A percentile compares a stretch with the other conserved stretches of the same genome.
Conservation (phyloP, 2,329 filamentous ascomycete genomes). For the Sporothrix mexicana region DNA sequence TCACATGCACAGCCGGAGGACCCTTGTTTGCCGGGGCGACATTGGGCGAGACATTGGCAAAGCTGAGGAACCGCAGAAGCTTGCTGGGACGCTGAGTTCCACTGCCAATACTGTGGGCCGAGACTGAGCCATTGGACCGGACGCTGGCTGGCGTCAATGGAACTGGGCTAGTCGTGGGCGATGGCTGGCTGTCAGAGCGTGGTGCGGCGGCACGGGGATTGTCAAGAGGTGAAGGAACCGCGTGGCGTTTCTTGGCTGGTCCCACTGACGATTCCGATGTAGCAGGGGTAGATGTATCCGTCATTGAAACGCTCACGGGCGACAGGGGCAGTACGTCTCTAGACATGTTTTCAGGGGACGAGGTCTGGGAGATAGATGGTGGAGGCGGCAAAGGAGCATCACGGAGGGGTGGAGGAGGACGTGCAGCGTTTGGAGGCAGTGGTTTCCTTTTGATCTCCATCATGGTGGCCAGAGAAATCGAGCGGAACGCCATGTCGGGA, state of each 20-base stretch:
- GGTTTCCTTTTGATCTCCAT: constrained; percentile 18
- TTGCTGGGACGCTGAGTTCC: constrained; percentile 47
- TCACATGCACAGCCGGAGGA: constrained; percentile 36
- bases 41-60: constrained; percentile 42
- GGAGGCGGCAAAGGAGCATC: constrained; percentile 46
- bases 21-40: constrained; percentile 37
- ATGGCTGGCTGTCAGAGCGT: constrained; percentile 35
- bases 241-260: constrained; percentile 37
- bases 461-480: background rate
- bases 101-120: constrained; percentile 46
- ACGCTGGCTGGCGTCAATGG: constrained; percentile 42
- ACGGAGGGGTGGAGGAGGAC: constrained; percentile 32
- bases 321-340: constrained; percentile 42
- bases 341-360: constrained; percentile 32
- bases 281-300: constrained; percentile 16
- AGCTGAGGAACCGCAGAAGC: constrained; percentile 50
- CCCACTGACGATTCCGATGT: constrained; percentile 14
- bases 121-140: constrained; percentile 42
- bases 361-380: constrained; percentile 39
- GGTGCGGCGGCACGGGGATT: constrained; percentile 34
- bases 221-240: constrained; percentile 38
- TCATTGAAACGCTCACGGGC: constrained; percentile 18
- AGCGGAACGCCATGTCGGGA: constrained; percentile 4
- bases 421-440: background rate
- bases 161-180: constrained; percentile 40